Evolutionary conservation across 768 basidiomycete genomes (phyloP).

Genomic region (Mycena polygramma): DNA sequence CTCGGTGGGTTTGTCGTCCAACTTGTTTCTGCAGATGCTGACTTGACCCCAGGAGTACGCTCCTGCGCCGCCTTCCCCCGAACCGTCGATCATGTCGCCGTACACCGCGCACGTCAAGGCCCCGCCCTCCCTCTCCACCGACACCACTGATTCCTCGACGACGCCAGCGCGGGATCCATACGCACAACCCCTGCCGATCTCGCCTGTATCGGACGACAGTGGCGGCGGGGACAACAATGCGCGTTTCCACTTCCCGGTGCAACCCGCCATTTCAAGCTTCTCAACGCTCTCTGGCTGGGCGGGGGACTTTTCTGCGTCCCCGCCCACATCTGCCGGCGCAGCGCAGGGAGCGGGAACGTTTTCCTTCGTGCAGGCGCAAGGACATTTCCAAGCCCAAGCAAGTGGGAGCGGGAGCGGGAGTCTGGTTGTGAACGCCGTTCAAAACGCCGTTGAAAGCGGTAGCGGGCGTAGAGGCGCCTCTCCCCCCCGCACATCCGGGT

Average conservation of each 20-base stretch:
- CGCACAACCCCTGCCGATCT: constrained; percentile 20
- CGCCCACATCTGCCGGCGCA: background rate
- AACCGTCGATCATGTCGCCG: constrained; percentile 20
- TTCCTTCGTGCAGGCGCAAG: background rate
- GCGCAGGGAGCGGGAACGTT: background rate
- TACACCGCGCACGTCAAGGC: constrained; percentile 13
- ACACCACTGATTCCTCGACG: too few species aligned
- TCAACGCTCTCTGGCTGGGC: constrained; percentile 56
- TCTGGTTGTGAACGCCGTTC: background rate
- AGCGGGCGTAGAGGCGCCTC: constrained; percentile 2
- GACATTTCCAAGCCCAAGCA: background rate
- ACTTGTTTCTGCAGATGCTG: background rate
- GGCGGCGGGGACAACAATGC: background rate
- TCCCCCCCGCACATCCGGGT: constrained; percentile 31
- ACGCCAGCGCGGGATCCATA: constrained; percentile 1
- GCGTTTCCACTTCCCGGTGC: constrained; percentile 23
- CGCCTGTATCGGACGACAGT: constrained; percentile 5
- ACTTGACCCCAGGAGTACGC: background rate
- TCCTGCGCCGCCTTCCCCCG: constrained; percentile 15
- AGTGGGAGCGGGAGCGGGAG: background rate
- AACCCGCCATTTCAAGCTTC: constrained; percentile 47
- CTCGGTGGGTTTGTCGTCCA: constrained; percentile 5
- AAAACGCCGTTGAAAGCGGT: background rate
- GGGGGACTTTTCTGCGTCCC: constrained; percentile 41
- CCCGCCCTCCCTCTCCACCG: background rate